Evolutionary conservation across 1,284 basidiomycete genomes (phyloP).

Genomic region (Athelia psychrophila): DNA sequence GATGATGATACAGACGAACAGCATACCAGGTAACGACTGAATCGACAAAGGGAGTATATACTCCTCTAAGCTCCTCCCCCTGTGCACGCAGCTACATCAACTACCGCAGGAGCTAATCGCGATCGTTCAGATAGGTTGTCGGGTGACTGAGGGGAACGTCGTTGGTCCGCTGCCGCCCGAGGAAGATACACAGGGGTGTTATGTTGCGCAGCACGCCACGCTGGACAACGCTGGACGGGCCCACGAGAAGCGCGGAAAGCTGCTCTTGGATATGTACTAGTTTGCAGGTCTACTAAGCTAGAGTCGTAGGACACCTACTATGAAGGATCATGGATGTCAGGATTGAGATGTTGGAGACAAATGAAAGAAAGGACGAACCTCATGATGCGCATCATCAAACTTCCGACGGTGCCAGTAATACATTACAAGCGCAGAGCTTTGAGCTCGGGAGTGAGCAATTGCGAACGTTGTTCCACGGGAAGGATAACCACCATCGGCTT

Average conservation of each 20-base stretch:
- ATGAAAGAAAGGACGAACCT: conserved; percentile 44
- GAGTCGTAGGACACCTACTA: conserved; percentile 84
- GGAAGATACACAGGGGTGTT: conserved; percentile 93
- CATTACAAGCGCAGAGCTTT: conserved; percentile 82
- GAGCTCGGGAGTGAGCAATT: conserved; percentile 88
- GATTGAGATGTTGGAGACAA: conserved; percentile 24
- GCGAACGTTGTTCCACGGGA: conserved; percentile 81
- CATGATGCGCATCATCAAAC: conserved; percentile 71
- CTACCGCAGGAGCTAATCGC: conserved; percentile 83
- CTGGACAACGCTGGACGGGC: conserved; percentile 74
- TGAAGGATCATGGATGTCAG: no score
- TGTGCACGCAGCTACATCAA: conserved; percentile 87
- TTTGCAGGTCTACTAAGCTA: conserved; percentile 82
- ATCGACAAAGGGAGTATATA: conserved; percentile 94
- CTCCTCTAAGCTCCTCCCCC: conserved; percentile 85
- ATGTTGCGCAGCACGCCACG: conserved; percentile 65
- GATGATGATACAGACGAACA: background rate
- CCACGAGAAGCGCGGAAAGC: conserved; percentile 74
- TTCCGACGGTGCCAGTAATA: conserved; percentile 86
- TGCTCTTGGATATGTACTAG: conserved; percentile 88
- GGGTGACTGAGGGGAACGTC: conserved; percentile 95
- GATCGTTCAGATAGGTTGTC: conserved; percentile 97
- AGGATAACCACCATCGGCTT: conserved; percentile 58
- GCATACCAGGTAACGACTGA: conserved; percentile 84
- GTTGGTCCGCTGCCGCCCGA: conserved; percentile 91